Evolutionary conservation across 2,329 filamentous ascomycete species (phyloP).

Genomic region (Alternaria arbusti): DNA sequence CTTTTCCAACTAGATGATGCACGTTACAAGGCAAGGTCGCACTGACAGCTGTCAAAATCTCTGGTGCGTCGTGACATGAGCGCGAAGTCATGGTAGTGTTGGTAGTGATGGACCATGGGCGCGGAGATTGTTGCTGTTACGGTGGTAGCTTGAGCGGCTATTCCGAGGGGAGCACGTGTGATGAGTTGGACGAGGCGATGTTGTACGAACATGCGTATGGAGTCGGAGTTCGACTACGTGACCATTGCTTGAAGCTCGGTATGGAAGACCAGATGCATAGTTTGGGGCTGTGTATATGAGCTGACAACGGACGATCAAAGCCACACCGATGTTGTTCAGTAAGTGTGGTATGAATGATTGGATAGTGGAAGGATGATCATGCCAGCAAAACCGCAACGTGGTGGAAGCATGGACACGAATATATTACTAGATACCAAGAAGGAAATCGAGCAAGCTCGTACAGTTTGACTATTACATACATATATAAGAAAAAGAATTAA

Average conservation of each 20-base stretch:
- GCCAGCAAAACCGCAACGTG: not conserved
- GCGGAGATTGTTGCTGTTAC: not conserved
- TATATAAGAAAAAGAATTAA: slow-evolving; percentile 10
- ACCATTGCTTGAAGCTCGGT: not conserved
- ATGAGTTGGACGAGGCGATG: not conserved
- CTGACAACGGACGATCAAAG: not conserved
- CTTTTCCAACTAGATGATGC: not conserved
- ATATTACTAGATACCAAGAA: not conserved
- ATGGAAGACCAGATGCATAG: not conserved
- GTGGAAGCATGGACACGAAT: not conserved
- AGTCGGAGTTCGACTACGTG: not conserved
- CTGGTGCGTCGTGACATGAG: not conserved
- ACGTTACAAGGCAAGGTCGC: not conserved
- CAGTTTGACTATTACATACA: not conserved
- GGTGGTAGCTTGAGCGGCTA: not conserved
- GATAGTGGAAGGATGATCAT: not conserved
- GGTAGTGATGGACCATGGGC: not conserved
- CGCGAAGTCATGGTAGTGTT: not conserved
- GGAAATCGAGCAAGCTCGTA: not conserved
- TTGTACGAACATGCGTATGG: not conserved
- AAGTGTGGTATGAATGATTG: not conserved
- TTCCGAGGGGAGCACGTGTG: not conserved
- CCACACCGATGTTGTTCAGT: not conserved
- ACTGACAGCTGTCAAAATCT: slow-evolving; percentile 15
- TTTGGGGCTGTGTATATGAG: not conserved